A percentile compares a stretch with the other conserved stretches of the same genome.
Evolutionary conservation across 1,139 yeast species (phyloP).

Genomic region (Debaryomyces udenii): DNA sequence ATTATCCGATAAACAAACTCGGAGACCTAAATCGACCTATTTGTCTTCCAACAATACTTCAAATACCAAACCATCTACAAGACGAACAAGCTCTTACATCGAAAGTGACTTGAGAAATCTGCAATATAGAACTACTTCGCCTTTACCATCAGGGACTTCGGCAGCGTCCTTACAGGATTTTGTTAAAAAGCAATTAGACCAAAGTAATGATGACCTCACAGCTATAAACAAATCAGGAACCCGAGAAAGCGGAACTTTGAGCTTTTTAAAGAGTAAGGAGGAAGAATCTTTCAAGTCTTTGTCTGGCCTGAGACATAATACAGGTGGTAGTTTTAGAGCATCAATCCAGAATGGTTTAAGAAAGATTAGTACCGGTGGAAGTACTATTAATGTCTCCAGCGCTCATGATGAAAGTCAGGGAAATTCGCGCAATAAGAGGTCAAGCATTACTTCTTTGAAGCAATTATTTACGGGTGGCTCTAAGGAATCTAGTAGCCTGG

Average conservation of each 20-base stretch:
- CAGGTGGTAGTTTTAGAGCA: slow-evolving; percentile 51
- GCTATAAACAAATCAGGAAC: slow-evolving; percentile 22
- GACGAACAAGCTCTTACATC: slow-evolving; percentile 16
- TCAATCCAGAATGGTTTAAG: slow-evolving; percentile 40
- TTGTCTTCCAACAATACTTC: slow-evolving; percentile 11
- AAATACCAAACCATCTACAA: slow-evolving; percentile 4
- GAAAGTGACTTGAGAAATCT: slow-evolving; percentile 10
- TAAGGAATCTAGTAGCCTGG: slow-evolving; percentile 17
- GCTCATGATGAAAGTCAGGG: slow-evolving; percentile 26
- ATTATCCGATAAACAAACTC: slow-evolving; percentile 10
- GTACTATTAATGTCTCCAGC: slow-evolving; percentile 20
- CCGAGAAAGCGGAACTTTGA: slow-evolving; percentile 38
- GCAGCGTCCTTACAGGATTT: slow-evolving; percentile 37
- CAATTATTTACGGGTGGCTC: slow-evolving; percentile 45
- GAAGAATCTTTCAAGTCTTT: slow-evolving; percentile 23
- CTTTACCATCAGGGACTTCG: slow-evolving; percentile 16
- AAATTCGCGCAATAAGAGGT: slow-evolving; percentile 29
- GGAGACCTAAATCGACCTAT: slow-evolving; percentile 26
- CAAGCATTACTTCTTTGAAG: slow-evolving; percentile 46
- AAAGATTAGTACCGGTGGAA: slow-evolving; percentile 45
- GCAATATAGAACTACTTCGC: neutral
- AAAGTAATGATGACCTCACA: slow-evolving; percentile 25
- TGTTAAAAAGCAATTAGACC: slow-evolving; percentile 38
- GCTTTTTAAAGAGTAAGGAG: slow-evolving; percentile 60
- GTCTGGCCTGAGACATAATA: slow-evolving; percentile 28